Base-by-base conservation (phyloP, 202 grass and related monocot genomes). In the Bolboschoenoplectus hybrid region DNA sequence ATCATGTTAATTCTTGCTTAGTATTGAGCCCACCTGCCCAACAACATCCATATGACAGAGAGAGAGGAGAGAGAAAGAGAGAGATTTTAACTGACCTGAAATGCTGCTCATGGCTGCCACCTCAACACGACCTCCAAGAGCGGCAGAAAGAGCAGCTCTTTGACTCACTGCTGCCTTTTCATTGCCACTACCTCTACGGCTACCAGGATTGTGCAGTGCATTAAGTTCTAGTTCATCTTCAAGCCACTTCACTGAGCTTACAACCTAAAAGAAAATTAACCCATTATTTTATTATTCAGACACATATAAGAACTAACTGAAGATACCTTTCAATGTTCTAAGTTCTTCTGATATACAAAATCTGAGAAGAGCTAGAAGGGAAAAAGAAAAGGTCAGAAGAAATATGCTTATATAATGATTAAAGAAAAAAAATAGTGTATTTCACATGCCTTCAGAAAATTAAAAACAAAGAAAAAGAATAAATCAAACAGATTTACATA, bases 171-270 rank as follows among this genome's bases (percentile, higher is more conserved):
- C 97, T 85, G 91, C 90, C 81, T 96, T 98, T 91, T 98, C 97
- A 84, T 98, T 94, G 82, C 87, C 89, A 94, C 55, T 92, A 86
- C 84, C 93, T 88, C 88, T 70, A 34, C 90, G 91, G 88, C 95
- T 97, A 84, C 95, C 90, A 84, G 93, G 96, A 71, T 92, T 96
- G 87, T 96, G 93, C 61, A 98, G 86, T 85, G 97, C 93, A 88
- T 98, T 98, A 80, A 98, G 85, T 86, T 98, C 97, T 82, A 98
- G 83, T 88, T 98, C 97, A 89, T 98, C 97, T 92, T 98, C 97
- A 83, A 98, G 93, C 93, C 93, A 98, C 87, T 98, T 98, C 82
- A 96, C 97, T 82, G 97, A 98, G 87, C 90, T 98, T 78, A 96
- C 97, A 89, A 98, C 97, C 97, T 98, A 85, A 85, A 87, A 87